Evolutionary conservation across 768 basidiomycete genomes (phyloP).

Genomic region (Baorangia bicolor): DNA sequence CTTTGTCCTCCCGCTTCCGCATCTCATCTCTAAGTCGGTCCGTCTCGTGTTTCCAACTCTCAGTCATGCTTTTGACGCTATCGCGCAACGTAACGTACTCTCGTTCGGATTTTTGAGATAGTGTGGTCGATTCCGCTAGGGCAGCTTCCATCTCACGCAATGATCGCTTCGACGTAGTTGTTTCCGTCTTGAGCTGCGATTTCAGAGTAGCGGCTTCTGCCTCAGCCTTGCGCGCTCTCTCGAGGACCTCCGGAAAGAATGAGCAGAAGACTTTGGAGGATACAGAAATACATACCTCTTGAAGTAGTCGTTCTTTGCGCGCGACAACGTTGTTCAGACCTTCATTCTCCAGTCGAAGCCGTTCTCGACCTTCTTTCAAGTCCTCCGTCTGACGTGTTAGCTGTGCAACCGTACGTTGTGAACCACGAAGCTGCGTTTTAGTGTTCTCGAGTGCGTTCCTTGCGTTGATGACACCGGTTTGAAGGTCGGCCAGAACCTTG

Average conservation of each 20-base stretch:
- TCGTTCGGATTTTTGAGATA: constrained; percentile 77
- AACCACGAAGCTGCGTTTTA: constrained; percentile 74
- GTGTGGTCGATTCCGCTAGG: constrained; percentile 69
- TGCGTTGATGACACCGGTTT: constrained; percentile 78
- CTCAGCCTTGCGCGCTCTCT: constrained; percentile 85
- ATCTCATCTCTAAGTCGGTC: constrained; percentile 74
- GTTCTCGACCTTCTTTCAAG: constrained; percentile 81
- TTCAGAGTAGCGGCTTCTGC: constrained; percentile 68
- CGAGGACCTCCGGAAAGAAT: constrained; percentile 53
- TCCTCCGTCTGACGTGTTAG: constrained; percentile 86
- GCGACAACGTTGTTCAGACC: constrained; percentile 85
- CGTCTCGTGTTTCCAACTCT: constrained; percentile 72
- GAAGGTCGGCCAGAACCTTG: constrained; percentile 84
- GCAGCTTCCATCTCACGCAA: constrained; percentile 79
- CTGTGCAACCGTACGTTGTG: constrained; percentile 81
- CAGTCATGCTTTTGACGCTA: constrained; percentile 68
- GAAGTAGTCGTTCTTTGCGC: constrained; percentile 80
- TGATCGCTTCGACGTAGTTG: constrained; percentile 67
- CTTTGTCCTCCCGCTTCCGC: constrained; percentile 67
- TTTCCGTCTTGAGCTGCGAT: constrained; percentile 70
- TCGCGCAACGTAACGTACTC: constrained; percentile 82
- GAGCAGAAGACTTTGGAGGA: neutral
- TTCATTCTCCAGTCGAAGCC: constrained; percentile 82
- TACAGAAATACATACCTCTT: constrained; percentile 58
- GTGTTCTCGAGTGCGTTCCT: constrained; percentile 84